Percentiles rank a stretch among this genome's conserved stretches.
These are phyloP conservation scores for Aquilaria yunnanensis DNA, from an alignment of 345 rosid genomes.

Conservation along the genomic window DNA sequence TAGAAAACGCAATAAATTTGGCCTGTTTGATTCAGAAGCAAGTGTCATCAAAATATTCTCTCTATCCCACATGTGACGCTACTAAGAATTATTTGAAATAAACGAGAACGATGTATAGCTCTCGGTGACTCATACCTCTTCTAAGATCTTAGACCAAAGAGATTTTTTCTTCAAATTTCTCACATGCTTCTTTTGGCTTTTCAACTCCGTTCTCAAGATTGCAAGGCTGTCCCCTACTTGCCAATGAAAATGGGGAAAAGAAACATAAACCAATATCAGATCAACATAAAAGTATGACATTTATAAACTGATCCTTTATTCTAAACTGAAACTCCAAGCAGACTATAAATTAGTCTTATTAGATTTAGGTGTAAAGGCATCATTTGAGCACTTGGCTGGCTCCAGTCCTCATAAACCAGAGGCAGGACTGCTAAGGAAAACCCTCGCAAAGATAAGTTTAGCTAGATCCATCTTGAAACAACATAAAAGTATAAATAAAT, in stretches of 20 bases:
- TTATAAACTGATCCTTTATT: conserved; percentile 4
- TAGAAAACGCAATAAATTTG: too few species aligned
- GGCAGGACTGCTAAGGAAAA: conserved; percentile 1
- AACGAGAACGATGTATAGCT: neutral
- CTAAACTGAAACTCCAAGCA: neutral
- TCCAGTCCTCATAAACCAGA: conserved; percentile 2
- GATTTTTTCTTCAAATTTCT: conserved; percentile 87
- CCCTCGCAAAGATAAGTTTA: conserved; percentile 1
- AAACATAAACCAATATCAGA: conserved; percentile 1
- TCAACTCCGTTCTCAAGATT: conserved; percentile 82
- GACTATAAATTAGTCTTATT: neutral
- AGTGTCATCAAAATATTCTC: too few species aligned
- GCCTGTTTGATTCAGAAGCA: too few species aligned
- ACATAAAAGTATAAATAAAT: neutral
- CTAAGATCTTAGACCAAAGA: conserved; percentile 93
- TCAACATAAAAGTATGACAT: neutral
- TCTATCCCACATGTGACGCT: too few species aligned
- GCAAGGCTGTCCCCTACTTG: conserved; percentile 75
- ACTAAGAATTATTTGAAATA: neutral
- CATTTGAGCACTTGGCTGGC: too few species aligned
- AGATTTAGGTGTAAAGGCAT: too few species aligned
- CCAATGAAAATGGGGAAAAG: conserved; percentile 6
- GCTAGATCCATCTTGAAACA: conserved; percentile 3
- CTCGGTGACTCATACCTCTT: conserved; percentile 52
- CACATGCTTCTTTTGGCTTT: conserved; percentile 90